Evolutionary conservation across 768 basidiomycete species (phyloP), one percentile per base, ranked within the genome.

Genomic region (Xanthoconium stramineum): DNA sequence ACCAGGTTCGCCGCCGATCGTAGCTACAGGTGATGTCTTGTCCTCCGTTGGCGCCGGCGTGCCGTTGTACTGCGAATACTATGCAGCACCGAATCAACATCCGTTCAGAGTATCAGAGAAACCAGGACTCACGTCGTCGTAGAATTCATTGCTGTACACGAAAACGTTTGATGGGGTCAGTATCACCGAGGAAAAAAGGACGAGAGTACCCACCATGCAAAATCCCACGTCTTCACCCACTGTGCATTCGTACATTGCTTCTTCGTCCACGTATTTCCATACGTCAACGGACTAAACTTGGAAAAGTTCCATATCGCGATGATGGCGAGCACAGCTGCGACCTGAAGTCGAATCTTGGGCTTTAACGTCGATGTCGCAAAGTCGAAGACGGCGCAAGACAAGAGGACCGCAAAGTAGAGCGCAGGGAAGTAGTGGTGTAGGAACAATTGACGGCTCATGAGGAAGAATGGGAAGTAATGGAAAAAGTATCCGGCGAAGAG

Each of bases 341-440:
- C 84, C 65, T 96, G 91, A 32, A 96, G 69, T 30, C 95, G 79
- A 33, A 91, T 74, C 37, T 83, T 78, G 0, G 94, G 91, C 33
- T 86, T 80, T 9, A 98, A 73, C 1, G 81, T 80, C 30, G 90
- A 87, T 1, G 95, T 97, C 37, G 85, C 72, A 46, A 94, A 80
- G 72, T 99, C 97, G 64, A 98, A 98, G 3, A 88, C 79, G 4
- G 77, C 78, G 51, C 88, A 88, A 29, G 80, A 79, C 24, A 93
- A 76, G 13, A 99, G 81, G 61, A 93, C 84, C n/a, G 89, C 85
- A 62, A 91, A 95, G 68, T 94, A 96, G n/a, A 99, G 78, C 0
- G 95, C 94, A 0, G 96, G 97, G 75, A 98, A 89, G 71, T 98
- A 98, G 75, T 98, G 97, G 69, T 98, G 96, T 24, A 99, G 74